Base-by-base conservation (phyloP, 768 basidiomycete genomes). In the Lactarius vividus region DNA sequence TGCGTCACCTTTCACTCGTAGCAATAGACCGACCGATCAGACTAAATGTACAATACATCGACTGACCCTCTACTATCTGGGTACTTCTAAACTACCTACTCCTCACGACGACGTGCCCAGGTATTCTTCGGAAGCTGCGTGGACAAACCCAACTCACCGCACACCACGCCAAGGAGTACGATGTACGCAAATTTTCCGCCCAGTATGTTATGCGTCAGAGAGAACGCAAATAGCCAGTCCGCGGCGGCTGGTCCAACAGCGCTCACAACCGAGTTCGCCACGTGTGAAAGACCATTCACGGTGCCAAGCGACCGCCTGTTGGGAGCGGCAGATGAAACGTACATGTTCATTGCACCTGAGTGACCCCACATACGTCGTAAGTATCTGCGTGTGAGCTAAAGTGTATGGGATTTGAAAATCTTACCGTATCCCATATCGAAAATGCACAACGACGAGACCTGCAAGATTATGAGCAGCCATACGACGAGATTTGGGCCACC, bases 271-370 rank as follows among this genome's bases (percentile, higher is more conserved):
- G 78, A 78, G 49, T 75, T 72, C 40, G 70, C 65, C 63, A 74
- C 70, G 80, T 81, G 75, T 20, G 73, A 70, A 18, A 76, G 35
- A 64, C 88, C 89, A 68, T 89, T 89, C n/a, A 85, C 87, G 2
- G 87, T 83, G 11, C 88, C 88, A 9, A 89, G 79, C 9, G 86
- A 83, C 11, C 83, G 81, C 29, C 80, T 80, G 61, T 87, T 87
- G 2, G 89, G 88, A 0, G 89, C 78, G 15, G 88, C 80, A 8
- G 83, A 83, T 7, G 83, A 80, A 64, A 91, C 85, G 67, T 84
- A 88, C 59, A 90, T 88, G 74, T 88, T 88, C 23, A 88, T 75
- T 57, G 86, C 83, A 31, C 87, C 88, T 88, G 61, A 15, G 40
- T 7, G 6, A 55, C 53, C 53, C 13, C 83, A 10, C 33, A 4